Conservation (phyloP, 2,329 filamentous ascomycete genomes). For the Colletotrichum gloeosporioides region DNA sequence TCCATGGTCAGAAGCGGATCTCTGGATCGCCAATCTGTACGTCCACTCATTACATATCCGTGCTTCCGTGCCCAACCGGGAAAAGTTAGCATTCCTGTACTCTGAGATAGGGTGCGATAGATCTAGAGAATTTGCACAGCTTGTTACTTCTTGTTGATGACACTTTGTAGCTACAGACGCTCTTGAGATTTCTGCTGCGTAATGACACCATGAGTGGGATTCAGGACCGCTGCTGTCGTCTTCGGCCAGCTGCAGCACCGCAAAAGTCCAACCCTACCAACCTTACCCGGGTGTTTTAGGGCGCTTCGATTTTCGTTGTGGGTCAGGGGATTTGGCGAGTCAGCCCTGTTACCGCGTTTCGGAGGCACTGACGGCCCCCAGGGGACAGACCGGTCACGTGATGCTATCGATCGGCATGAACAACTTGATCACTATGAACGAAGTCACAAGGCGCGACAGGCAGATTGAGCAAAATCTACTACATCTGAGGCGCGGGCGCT, state of each 20-base stretch:
- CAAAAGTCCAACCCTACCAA: neutral
- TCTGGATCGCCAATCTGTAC: neutral
- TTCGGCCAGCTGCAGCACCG: neutral
- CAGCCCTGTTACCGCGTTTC: neutral
- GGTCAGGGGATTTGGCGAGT: neutral
- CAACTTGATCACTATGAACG: neutral
- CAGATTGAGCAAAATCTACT: neutral
- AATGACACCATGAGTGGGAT: neutral
- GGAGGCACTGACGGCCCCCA: neutral
- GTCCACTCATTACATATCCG: neutral
- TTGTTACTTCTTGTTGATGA: neutral
- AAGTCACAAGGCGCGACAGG: neutral
- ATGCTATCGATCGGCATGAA: neutral
- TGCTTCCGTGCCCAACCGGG: neutral
- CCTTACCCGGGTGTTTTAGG: constrained; percentile 2
- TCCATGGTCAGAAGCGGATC: constrained; percentile 3
- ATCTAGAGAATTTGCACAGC: neutral
- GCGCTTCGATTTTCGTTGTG: constrained; percentile 14
- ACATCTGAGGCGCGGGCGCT: neutral
- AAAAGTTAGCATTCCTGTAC: neutral
- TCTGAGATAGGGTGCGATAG: neutral
- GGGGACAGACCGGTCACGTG: neutral
- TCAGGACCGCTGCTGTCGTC: neutral
- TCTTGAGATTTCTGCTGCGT: neutral
- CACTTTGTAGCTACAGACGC: neutral